phyloP scores from a whole-genome alignment of 192 early-diverging fungal genomes.

The Dissophora ornata region DNA sequence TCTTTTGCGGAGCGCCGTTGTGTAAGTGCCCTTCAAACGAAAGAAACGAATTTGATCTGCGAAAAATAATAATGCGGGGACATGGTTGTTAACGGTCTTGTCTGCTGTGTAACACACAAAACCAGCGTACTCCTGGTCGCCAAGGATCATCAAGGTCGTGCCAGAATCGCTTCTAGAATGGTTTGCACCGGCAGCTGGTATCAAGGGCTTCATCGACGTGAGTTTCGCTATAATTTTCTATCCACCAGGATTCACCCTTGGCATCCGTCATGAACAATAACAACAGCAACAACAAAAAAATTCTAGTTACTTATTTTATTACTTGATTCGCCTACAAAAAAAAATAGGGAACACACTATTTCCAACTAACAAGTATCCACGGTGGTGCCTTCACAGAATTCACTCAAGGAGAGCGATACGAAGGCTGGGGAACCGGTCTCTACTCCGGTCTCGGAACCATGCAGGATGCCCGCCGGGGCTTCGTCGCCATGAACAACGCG shows the following conservation, averaged over 20 bases:
- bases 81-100: background rate
- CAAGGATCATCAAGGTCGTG: conserved; percentile 35
- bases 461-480: conserved; percentile 19
- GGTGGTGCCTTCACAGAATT: conserved; percentile 25
- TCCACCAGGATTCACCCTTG: too few species aligned
- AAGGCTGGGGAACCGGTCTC: conserved; percentile 19
- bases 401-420: conserved; percentile 33
- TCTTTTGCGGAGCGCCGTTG: conserved; percentile 41
- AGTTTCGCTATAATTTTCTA: too few species aligned
- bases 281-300: too few species aligned
- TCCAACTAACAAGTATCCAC: conserved; percentile 21
- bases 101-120: background rate
- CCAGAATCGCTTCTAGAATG: conserved; percentile 33
- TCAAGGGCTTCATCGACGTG: conserved; percentile 27
- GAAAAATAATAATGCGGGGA: too few species aligned
- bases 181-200: too few species aligned
- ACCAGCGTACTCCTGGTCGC: conserved; percentile 19
- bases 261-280: too few species aligned
- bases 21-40: conserved; percentile 21
- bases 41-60: background rate
- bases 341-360: conserved; percentile 40
- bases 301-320: too few species aligned
- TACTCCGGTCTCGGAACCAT: conserved; percentile 12
- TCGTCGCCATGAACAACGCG: conserved; percentile 35
- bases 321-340: too few species aligned